phyloP scores from a whole-genome alignment of 129 eudicot species.

The Artemisia annua region DNA sequence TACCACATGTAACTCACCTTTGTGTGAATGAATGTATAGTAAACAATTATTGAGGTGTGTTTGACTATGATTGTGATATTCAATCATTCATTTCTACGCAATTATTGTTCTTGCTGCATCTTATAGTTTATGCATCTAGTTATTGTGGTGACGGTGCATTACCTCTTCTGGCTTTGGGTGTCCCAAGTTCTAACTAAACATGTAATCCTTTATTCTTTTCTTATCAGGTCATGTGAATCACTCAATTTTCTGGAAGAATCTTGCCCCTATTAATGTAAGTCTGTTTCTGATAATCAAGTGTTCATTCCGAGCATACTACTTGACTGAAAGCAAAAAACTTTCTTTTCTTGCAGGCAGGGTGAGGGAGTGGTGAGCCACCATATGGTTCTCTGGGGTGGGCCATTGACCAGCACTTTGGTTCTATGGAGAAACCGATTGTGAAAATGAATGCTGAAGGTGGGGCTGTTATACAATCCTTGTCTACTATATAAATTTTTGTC shows the following conservation, averaged over 20 bases:
- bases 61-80: no score
- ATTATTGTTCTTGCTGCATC: neutral
- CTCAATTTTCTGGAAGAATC: no score
- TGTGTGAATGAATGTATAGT: neutral
- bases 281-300: neutral
- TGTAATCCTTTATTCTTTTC: conserved; percentile 1
- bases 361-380: conserved; percentile 97
- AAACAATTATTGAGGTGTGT: neutral
- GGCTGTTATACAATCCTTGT: conserved; percentile 35
- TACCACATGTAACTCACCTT: neutral
- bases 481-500: neutral
- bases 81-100: no score
- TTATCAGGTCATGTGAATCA: conserved; percentile 85
- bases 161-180: neutral
- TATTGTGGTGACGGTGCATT: neutral
- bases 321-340: conserved; percentile 8
- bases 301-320: conserved; percentile 11
- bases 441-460: conserved; percentile 97
- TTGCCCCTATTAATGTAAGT: conserved; percentile 62
- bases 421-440: conserved; percentile 65
- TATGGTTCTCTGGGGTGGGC: conserved; percentile 78
- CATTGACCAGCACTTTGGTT: conserved; percentile 72
- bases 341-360: conserved; percentile 46
- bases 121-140: neutral
- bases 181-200: neutral